Percentiles rank a stretch among this genome's conserved stretches.
Conservation (phyloP, 805 yeast species). For the Maudiozyma saulgeensis region DNA sequence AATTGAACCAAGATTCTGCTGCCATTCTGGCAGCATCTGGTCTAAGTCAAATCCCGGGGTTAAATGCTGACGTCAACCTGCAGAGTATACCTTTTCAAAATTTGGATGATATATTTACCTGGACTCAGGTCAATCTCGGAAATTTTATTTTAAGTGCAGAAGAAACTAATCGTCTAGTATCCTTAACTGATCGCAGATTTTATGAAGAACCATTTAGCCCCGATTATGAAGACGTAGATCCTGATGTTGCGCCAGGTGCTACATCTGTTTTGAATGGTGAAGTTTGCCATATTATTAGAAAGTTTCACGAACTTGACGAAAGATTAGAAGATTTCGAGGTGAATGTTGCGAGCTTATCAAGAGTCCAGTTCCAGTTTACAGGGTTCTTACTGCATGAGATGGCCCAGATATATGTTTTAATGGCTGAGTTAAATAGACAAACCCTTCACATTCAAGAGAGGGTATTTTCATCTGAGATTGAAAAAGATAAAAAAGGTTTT, state of each 20-base stretch:
- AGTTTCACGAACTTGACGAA: conserved; percentile 25
- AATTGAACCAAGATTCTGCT: conserved; percentile 27
- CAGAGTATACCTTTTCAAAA: conserved; percentile 27
- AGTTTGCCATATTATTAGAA: conserved; percentile 25
- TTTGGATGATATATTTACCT: conserved; percentile 21
- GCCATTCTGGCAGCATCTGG: conserved; percentile 30
- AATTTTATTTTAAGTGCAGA: conserved; percentile 7
- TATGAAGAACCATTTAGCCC: conserved; percentile 27
- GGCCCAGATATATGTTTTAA: conserved; percentile 25
- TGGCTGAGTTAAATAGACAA: conserved; percentile 27
- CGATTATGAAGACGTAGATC: conserved; percentile 22
- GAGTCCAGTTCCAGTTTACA: conserved; percentile 30
- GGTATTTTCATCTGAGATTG: conserved; percentile 13
- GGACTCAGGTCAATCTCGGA: conserved; percentile 9
- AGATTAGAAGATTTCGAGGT: conserved; percentile 29
- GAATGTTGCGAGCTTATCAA: conserved; percentile 29
- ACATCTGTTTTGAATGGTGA: conserved; percentile 22
- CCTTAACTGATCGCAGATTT: conserved; percentile 21
- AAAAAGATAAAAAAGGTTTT: conserved; percentile 20
- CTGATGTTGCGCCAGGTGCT: conserved; percentile 25
- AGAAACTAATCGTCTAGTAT: conserved; percentile 15
- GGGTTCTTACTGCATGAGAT: conserved; percentile 29
- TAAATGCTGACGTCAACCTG: conserved; percentile 22
- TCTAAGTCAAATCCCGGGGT: conserved; percentile 22
- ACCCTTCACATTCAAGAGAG: conserved; percentile 20